Percentiles rank a stretch among this genome's conserved stretches.
Conservation (phyloP, 129 eudicot species). For the Pseudognaphalium luteoalbum region DNA sequence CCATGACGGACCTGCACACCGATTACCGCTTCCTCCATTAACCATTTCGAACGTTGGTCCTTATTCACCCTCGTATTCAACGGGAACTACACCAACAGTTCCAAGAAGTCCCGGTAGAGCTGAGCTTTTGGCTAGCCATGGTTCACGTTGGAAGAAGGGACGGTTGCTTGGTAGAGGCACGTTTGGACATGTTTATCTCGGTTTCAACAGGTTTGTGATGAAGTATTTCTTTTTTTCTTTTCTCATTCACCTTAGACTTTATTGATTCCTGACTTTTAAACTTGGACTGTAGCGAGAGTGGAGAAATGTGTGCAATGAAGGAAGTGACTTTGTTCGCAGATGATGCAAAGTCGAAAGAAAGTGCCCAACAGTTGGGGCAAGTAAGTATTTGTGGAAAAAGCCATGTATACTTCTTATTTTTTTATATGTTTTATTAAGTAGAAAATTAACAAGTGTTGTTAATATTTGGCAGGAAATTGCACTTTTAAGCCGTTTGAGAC, state of each 20-base stretch:
- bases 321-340: slow-evolving; percentile 60
- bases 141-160: slow-evolving; percentile 73
- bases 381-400: slow-evolving; percentile 36
- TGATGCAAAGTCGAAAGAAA: slow-evolving; percentile 62
- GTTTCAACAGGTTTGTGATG: slow-evolving; percentile 55
- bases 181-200: slow-evolving; percentile 69
- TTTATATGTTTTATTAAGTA: neutral
- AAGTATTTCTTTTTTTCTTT: neutral
- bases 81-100: slow-evolving; percentile 40
- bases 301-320: slow-evolving; percentile 79
- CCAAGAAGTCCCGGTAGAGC: slow-evolving; percentile 49
- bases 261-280: neutral
- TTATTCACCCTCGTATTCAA: slow-evolving; percentile 52
- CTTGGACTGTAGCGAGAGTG: slow-evolving; percentile 49
- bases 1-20: slow-evolving; percentile 38
- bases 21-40: slow-evolving; percentile 60
- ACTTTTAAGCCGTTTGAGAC: slow-evolving; percentile 57
- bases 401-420: neutral
- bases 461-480: slow-evolving; percentile 51
- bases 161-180: slow-evolving; percentile 67
- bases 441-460: slow-evolving; percentile 6
- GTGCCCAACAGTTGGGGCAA: slow-evolving; percentile 60
- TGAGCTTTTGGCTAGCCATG: slow-evolving; percentile 40
- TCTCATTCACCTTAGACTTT: neutral
- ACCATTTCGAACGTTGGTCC: slow-evolving; percentile 40